These are phyloP conservation scores for Diaporthe sp. DNA, from an alignment of 2,329 filamentous ascomycete genomes.

Conservation along the genomic window DNA sequence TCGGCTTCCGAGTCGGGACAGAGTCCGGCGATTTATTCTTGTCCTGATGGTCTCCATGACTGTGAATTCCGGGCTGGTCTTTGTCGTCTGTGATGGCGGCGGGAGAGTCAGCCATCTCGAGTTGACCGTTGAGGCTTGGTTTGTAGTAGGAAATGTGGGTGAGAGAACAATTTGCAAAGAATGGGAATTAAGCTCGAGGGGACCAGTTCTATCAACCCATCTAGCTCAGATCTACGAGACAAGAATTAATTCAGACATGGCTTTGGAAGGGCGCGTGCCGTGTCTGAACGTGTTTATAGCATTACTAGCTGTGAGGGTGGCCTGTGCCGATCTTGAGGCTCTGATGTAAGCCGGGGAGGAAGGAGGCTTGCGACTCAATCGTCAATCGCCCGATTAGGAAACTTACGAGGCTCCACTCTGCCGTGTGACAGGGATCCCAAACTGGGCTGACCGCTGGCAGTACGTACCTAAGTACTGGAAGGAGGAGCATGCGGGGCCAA, in stretches of 20 bases:
- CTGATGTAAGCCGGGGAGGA: constrained; percentile 8
- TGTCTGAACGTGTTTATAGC: constrained; percentile 3
- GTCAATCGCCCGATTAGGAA: constrained; percentile 22
- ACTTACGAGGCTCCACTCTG: constrained; percentile 14
- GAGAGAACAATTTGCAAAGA: neutral
- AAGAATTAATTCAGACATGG: neutral
- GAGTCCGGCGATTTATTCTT: neutral
- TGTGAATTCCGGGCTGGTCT: neutral
- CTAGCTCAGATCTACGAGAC: neutral
- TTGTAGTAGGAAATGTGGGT: neutral
- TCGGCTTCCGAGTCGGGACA: neutral
- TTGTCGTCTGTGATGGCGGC: neutral
- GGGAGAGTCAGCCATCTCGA: neutral
- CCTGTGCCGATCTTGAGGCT: constrained; percentile 9
- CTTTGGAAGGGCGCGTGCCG: neutral
- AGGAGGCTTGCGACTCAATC: neutral
- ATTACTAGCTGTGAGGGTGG: neutral
- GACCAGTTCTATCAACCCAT: neutral
- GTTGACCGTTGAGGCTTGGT: neutral
- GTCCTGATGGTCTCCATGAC: neutral
- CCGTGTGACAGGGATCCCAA: neutral
- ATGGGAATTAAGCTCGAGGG: neutral
- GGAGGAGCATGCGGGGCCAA: neutral
- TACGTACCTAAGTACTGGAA: neutral
- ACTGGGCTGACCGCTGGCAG: neutral